Evolutionary conservation across 371 early-diverging fungal species (phyloP), one percentile per base, ranked within the genome.

Genomic region (Mortierella sp.): DNA sequence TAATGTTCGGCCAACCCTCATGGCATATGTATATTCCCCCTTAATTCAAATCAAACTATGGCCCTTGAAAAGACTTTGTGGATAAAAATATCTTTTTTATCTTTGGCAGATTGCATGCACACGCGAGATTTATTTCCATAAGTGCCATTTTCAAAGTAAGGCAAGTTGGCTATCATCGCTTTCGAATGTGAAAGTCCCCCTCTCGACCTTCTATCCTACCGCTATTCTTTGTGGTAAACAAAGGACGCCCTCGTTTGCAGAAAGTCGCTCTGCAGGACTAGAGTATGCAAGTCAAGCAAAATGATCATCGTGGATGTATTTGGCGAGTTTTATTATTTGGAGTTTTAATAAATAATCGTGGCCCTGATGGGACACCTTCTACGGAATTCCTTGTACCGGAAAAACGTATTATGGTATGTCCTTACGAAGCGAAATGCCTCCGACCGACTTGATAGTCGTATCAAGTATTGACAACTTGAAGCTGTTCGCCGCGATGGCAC

Each of bases 401-500:
- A 81, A 21, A 63, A 75, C 4, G 81, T 72, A 45, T 81, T 81
- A 21, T 81, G 81, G 24, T 81, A 81, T n/a, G 81, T 81, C 41
- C 81, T 71, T 22, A 81, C 70, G 40, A 81, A 81, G 47, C 81
- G 81, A 36, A 41, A 81, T 9, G 81, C 81, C 52, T 81, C 81
- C 4, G 81, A 81, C 7, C 76, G 81, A 63, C 72, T 72, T 19
- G 81, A 81, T 5, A 81, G 36, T 8, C 81, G 81, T 50, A 81
- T 67, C 72, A 81, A 33, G 28, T 72, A 81, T 48, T 81, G 76
- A 47, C 72, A 69, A 6, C 72, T 65, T 15, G 81, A 66, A 7
- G 76, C 58, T 61, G 71, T 52, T 10, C 67, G 67, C 11, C 63
- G 50, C 9, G 81, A 81, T 4, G 71, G 81, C 0, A 81, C 72